Evolutionary conservation across 139 green algal genomes (phyloP).

Genomic region (Limnomonas spitsbergensis): DNA sequence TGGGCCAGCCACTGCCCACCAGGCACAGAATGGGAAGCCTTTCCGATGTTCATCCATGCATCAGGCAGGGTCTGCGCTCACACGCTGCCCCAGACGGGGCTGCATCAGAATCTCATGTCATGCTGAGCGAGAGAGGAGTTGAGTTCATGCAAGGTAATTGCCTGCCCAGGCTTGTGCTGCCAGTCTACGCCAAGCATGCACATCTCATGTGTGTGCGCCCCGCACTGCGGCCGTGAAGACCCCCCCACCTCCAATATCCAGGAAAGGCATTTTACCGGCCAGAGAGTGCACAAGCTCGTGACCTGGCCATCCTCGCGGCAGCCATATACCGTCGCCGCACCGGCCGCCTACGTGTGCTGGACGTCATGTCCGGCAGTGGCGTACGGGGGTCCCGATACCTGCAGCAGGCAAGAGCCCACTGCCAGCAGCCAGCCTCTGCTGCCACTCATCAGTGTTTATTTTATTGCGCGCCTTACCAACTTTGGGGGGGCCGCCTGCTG

Average conservation of each 20-base stretch:
- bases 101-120: background rate
- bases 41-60: no score
- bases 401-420: background rate
- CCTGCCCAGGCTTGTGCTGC: no score
- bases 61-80: no score
- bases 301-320: slow-evolving; percentile 60
- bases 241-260: background rate
- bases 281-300: slow-evolving; percentile 55
- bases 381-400: slow-evolving; percentile 59
- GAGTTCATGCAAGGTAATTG: slow-evolving; percentile 6
- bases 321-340: slow-evolving; percentile 28
- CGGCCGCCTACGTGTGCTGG: slow-evolving; percentile 50
- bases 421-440: background rate
- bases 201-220: background rate
- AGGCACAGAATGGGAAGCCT: no score
- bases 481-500: no score
- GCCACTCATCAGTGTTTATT: background rate
- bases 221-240: no score
- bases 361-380: slow-evolving; percentile 59
- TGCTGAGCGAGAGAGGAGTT: slow-evolving; percentile 10
- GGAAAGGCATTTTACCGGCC: slow-evolving; percentile 55
- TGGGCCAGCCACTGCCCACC: no score
- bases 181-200: background rate
- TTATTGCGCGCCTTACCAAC: no score
- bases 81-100: background rate